These are phyloP conservation scores for Spiromastix sp. DNA, from an alignment of 2,329 filamentous ascomycete species.

Conservation along the genomic window DNA sequence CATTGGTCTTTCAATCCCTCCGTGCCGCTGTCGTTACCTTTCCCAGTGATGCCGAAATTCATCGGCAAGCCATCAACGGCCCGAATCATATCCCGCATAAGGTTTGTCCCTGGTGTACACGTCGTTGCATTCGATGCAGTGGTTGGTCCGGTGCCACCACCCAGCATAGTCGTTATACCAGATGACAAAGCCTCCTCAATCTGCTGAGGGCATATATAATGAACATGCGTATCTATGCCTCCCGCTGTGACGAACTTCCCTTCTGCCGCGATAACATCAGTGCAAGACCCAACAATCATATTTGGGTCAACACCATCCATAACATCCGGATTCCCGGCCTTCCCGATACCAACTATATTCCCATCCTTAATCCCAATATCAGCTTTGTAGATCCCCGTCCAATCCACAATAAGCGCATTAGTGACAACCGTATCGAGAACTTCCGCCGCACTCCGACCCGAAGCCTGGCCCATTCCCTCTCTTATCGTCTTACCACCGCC, in stretches of 20 bases:
- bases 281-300: slow-evolving; percentile 77
- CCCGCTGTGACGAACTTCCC: slow-evolving; percentile 85
- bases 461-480: slow-evolving; percentile 92
- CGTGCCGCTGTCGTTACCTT: slow-evolving; percentile 75
- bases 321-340: slow-evolving; percentile 92
- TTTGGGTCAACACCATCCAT: slow-evolving; percentile 76
- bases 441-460: slow-evolving; percentile 60
- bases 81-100: slow-evolving; percentile 83
- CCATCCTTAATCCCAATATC: slow-evolving; percentile 91
- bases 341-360: slow-evolving; percentile 77
- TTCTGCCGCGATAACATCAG: slow-evolving; percentile 86
- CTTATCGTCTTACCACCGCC: slow-evolving; percentile 88
- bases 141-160: slow-evolving; percentile 85
- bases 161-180: slow-evolving; percentile 82
- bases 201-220: slow-evolving; percentile 93
- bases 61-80: slow-evolving; percentile 71
- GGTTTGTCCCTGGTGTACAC: slow-evolving; percentile 75
- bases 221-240: slow-evolving; percentile 81
- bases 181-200: slow-evolving; percentile 71
- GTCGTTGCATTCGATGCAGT: slow-evolving; percentile 87
- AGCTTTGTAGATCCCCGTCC: slow-evolving; percentile 88
- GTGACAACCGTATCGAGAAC: slow-evolving; percentile 76
- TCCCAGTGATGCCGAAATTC: slow-evolving; percentile 85
- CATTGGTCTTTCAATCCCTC: slow-evolving; percentile 67
- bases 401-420: slow-evolving; percentile 85